These are phyloP conservation scores for Peterozyma toletana DNA, from an alignment of 805 yeast genomes.

Conservation along the genomic window DNA sequence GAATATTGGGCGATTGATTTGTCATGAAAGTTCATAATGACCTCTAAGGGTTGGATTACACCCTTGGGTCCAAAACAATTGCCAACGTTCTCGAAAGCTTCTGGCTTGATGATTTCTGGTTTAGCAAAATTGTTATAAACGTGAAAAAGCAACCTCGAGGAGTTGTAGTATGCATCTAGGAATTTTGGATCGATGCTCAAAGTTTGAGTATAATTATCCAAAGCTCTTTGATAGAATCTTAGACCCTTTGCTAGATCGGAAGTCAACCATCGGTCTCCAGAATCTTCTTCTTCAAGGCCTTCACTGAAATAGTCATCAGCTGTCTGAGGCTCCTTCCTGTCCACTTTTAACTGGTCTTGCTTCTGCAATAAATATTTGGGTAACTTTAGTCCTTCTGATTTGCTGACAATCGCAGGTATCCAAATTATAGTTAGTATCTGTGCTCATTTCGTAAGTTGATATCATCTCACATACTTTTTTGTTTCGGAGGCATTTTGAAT, in stretches of 20 bases:
- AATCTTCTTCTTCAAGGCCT: constrained; percentile 59
- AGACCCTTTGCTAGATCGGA: constrained; percentile 60
- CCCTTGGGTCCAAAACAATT: constrained; percentile 22
- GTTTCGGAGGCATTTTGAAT: too few relatives aligned
- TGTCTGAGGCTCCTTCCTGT: constrained; percentile 25
- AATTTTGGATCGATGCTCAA: constrained; percentile 15
- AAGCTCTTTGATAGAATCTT: constrained; percentile 58
- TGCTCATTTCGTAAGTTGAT: too few relatives aligned
- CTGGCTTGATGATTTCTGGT: constrained; percentile 34
- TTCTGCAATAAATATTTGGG: constrained; percentile 10
- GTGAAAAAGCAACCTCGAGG: constrained; percentile 49
- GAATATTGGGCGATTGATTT: constrained; percentile 21
- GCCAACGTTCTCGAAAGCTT: constrained; percentile 23
- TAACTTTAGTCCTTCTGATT: constrained; percentile 7
- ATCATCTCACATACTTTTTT: too few relatives aligned
- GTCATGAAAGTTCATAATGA: constrained; percentile 32
- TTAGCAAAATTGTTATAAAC: constrained; percentile 46
- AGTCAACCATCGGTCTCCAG: constrained; percentile 69
- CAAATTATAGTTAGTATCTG: too few relatives aligned
- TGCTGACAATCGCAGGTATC: too few relatives aligned
- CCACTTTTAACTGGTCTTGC: background rate
- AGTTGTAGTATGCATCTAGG: constrained; percentile 51
- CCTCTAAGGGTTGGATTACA: constrained; percentile 30
- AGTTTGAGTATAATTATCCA: constrained; percentile 32
- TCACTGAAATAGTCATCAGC: constrained; percentile 47